These are phyloP conservation scores for Leishmania gerbilli DNA, from an alignment of 208 protist species.

Conservation along the genomic window DNA sequence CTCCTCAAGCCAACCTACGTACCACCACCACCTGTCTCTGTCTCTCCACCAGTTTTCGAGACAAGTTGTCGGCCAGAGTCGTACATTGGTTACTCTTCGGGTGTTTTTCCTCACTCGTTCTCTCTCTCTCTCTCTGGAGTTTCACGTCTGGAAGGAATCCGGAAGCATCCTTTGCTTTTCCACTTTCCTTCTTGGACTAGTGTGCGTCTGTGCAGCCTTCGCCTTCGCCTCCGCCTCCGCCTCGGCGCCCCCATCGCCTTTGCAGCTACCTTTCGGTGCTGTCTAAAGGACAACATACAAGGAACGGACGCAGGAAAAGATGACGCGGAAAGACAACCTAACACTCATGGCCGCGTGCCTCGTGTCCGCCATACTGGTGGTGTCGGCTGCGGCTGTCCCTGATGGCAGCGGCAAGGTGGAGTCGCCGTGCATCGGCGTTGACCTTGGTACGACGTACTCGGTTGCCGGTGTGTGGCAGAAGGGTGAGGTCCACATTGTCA, in stretches of 20 bases:
- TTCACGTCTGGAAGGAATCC: neutral
- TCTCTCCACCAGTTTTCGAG: neutral
- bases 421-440: constrained; percentile 91
- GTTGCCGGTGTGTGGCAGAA: constrained; percentile 97
- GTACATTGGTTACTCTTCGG: neutral
- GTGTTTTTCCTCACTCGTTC: neutral
- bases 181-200: neutral
- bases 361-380: constrained; percentile 21
- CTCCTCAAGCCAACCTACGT: neutral
- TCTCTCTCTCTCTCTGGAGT: neutral
- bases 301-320: neutral
- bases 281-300: neutral
- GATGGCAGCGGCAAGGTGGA: constrained; percentile 81
- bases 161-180: neutral
- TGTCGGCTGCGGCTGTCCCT: constrained; percentile 43
- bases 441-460: constrained; percentile 97
- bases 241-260: neutral
- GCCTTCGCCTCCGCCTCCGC: neutral
- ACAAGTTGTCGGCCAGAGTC: no score
- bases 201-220: neutral
- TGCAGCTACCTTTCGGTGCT: neutral
- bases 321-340: constrained; percentile 16
- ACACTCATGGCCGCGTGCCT: constrained; percentile 27
- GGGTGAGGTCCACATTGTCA: constrained; percentile 92
- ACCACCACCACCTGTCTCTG: neutral